Evolutionary conservation across 164 flowering plant species (phyloP).

Genomic region (Magnolia officinalis): DNA sequence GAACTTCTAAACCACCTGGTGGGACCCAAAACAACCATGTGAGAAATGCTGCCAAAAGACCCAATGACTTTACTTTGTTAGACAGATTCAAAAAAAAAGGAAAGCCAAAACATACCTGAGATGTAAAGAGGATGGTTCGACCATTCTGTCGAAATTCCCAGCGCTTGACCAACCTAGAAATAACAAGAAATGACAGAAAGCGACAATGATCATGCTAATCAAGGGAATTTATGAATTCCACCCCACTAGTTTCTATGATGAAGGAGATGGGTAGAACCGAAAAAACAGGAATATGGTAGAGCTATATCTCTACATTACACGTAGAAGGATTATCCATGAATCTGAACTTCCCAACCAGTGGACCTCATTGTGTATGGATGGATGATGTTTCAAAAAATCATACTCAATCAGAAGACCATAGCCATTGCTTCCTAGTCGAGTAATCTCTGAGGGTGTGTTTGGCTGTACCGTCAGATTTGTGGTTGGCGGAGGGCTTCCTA

Average conservation of each 20-base stretch:
- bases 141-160: constrained; percentile 89
- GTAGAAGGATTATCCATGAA: background rate
- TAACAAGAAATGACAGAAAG: background rate
- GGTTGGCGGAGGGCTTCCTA: no score
- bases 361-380: background rate
- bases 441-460: no score
- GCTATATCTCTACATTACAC: background rate
- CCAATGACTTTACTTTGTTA: background rate
- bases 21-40: background rate
- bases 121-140: constrained; percentile 76
- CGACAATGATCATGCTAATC: background rate
- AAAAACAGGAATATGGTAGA: background rate
- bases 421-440: background rate
- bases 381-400: background rate
- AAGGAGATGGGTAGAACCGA: no score
- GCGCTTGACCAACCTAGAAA: constrained; percentile 83
- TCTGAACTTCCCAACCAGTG: background rate
- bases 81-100: background rate
- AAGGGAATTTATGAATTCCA: background rate
- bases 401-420: background rate
- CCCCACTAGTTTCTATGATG: no score
- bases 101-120: constrained; percentile 46
- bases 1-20: constrained; percentile 85
- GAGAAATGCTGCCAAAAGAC: constrained; percentile 3
- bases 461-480: no score